A percentile compares a stretch with the other conserved stretches of the same genome.
phyloP scores from a whole-genome alignment of 2,329 filamentous ascomycete species.

The Zasmidium cellare region DNA sequence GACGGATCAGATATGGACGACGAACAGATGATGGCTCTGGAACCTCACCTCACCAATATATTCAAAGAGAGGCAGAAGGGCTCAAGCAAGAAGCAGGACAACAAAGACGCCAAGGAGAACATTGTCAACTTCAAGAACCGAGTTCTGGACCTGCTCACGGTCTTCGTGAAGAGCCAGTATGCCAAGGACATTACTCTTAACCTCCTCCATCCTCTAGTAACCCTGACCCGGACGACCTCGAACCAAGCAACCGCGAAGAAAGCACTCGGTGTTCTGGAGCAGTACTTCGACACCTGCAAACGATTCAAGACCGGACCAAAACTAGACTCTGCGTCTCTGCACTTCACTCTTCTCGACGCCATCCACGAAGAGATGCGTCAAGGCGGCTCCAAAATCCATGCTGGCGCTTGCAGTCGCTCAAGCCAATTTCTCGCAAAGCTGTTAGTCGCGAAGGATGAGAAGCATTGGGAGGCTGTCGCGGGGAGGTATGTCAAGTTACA shows the following conservation, averaged over 20 bases:
- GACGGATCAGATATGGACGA: conserved; percentile 83
- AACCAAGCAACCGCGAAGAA: conserved; percentile 75
- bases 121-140: conserved; percentile 95
- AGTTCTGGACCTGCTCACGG: conserved; percentile 81
- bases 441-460: conserved; percentile 52
- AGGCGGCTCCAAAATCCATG: conserved; percentile 68
- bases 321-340: conserved; percentile 37
- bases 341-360: conserved; percentile 60
- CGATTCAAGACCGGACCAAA: conserved; percentile 46
- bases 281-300: conserved; percentile 66
- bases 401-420: conserved; percentile 71
- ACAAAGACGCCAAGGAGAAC: conserved; percentile 82
- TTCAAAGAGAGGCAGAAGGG: conserved; percentile 73
- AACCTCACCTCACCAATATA: conserved; percentile 78
- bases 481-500: conserved; percentile 45
- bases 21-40: conserved; percentile 89
- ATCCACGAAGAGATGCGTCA: conserved; percentile 69
- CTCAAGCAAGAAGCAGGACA: conserved; percentile 73
- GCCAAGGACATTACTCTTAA: conserved; percentile 66
- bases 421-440: conserved; percentile 67
- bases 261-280: conserved; percentile 68
- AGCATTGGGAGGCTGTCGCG: conserved; percentile 39
- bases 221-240: conserved; percentile 72
- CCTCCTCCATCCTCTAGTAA: conserved; percentile 73
- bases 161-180: conserved; percentile 80